Evolutionary conservation across 2,329 filamentous ascomycete genomes (phyloP).

Genomic region (Zymoseptoria passerinii): DNA sequence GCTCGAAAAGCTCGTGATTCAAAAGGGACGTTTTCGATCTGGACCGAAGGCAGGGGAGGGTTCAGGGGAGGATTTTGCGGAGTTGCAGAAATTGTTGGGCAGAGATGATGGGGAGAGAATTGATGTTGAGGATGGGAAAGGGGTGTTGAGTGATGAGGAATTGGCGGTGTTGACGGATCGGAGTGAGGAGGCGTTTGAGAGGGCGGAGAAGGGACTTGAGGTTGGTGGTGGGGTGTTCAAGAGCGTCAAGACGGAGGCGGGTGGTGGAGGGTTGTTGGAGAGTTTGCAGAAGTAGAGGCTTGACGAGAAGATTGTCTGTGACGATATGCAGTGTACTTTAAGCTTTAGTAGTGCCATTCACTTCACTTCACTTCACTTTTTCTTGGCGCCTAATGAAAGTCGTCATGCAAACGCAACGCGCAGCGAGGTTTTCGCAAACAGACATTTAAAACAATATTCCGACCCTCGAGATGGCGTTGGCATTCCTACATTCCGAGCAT

Average conservation of each 20-base stretch:
- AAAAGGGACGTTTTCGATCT: conserved; percentile 71
- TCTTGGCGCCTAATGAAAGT: background rate
- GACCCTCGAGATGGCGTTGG: background rate
- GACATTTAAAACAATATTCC: background rate
- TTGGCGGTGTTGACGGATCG: conserved; percentile 72
- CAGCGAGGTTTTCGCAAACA: background rate
- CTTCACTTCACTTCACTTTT: background rate
- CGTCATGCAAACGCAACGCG: background rate
- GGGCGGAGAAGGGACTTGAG: conserved; percentile 71
- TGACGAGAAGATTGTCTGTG: background rate
- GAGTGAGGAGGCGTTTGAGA: conserved; percentile 56
- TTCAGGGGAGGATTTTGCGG: conserved; percentile 38
- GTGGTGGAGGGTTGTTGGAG: conserved; percentile 41
- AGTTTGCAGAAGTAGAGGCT: conserved; percentile 34
- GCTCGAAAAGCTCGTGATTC: conserved; percentile 89
- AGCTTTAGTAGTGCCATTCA: background rate
- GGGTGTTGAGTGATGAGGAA: conserved; percentile 67
- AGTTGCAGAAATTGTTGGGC: conserved; percentile 39
- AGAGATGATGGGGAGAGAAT: conserved; percentile 61
- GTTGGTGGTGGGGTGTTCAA: conserved; percentile 50
- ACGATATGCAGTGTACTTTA: too few species aligned
- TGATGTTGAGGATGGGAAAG: conserved; percentile 49
- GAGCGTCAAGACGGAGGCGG: conserved; percentile 64
- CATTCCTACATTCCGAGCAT: background rate
- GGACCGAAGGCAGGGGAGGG: conserved; percentile 45